Evolutionary conservation across 768 basidiomycete species (phyloP).

Genomic region (Lactarius hengduanensis): DNA sequence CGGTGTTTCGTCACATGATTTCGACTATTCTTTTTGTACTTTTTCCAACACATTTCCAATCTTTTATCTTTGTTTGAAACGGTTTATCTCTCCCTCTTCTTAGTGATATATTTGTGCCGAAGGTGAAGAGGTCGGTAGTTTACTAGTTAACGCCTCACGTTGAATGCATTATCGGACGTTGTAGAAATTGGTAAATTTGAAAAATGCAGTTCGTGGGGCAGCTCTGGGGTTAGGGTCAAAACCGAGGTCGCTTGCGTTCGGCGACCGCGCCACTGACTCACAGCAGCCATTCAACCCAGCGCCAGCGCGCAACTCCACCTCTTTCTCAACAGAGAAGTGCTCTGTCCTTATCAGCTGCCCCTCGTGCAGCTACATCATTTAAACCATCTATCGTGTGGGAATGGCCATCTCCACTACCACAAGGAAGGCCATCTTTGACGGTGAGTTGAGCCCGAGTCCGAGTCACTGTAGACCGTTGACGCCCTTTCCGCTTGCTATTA

Average conservation of each 20-base stretch:
- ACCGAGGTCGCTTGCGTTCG: too few species aligned
- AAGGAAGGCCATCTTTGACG: constrained; percentile 33
- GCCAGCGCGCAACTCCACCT: background rate
- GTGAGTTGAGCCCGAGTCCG: constrained; percentile 27
- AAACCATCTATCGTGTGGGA: background rate
- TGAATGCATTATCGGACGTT: too few species aligned
- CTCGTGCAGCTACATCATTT: background rate
- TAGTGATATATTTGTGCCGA: background rate
- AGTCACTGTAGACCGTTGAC: background rate
- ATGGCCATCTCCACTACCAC: constrained; percentile 32
- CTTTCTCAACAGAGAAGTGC: background rate
- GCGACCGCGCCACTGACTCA: background rate
- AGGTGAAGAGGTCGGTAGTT: background rate
- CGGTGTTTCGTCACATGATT: background rate
- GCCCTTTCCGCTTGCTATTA: constrained; percentile 25
- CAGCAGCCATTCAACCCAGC: background rate
- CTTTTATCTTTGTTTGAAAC: background rate
- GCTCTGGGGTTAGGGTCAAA: background rate
- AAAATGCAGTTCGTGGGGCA: background rate
- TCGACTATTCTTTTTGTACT: background rate
- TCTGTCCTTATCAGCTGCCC: background rate
- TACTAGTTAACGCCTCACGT: too few species aligned
- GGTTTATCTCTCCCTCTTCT: background rate
- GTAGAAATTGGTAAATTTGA: background rate
- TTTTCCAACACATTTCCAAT: background rate